Evolutionary conservation across 805 yeast genomes (phyloP).

Genomic region (Wickerhamiella lipophila): DNA sequence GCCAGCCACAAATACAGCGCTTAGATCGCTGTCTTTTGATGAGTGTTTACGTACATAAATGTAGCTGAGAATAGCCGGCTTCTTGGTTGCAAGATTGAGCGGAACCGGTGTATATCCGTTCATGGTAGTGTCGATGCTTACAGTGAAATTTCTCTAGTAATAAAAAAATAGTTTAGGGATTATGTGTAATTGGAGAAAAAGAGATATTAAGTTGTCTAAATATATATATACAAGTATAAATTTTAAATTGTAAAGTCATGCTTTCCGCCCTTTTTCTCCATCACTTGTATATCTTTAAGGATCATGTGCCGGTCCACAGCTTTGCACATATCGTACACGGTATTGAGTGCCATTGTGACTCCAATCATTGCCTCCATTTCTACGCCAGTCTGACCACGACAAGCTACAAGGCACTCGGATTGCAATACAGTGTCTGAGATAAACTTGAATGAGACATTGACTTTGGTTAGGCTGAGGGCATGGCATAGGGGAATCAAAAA

Average conservation of each 20-base stretch:
- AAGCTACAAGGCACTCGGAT: constrained; percentile 33
- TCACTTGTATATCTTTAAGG: constrained; percentile 30
- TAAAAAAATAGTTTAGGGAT: not conserved
- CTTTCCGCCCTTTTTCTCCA: constrained; percentile 36
- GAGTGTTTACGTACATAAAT: constrained; percentile 21
- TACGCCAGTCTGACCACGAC: constrained; percentile 43
- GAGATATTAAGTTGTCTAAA: not conserved
- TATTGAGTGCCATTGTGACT: constrained; percentile 33
- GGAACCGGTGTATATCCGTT: constrained; percentile 19
- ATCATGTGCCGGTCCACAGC: constrained; percentile 42
- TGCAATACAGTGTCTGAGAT: constrained; percentile 22
- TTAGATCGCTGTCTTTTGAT: constrained; percentile 31
- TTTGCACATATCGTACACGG: constrained; percentile 48
- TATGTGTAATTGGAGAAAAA: not conserved
- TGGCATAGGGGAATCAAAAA: constrained; percentile 41
- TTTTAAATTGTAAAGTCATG: constrained; percentile 22
- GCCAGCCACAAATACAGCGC: constrained; percentile 60
- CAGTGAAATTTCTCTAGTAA: not conserved
- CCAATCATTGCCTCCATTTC: constrained; percentile 48
- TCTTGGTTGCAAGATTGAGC: constrained; percentile 14
- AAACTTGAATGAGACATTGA: constrained; percentile 28
- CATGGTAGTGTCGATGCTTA: constrained; percentile 1
- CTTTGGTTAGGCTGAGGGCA: constrained; percentile 35
- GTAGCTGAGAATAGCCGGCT: constrained; percentile 17
- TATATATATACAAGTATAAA: not conserved